Evolutionary conservation across 768 basidiomycete species (phyloP), one percentile per base, ranked within the genome.

Genomic region (Aureoboletus auriporus): DNA sequence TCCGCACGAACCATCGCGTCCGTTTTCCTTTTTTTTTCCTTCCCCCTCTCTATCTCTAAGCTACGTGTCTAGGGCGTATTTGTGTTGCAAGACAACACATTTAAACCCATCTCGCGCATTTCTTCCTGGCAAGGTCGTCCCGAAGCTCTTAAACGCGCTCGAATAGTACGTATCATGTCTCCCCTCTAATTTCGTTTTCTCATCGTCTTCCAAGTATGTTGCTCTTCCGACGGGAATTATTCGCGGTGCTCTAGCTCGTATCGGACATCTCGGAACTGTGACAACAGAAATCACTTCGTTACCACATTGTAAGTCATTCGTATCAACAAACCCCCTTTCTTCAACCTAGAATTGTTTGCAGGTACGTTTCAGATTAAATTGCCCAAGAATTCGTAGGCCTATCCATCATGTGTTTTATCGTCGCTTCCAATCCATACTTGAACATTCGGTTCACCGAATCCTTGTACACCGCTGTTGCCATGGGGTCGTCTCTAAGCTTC

Each of bases 1-100:
- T 97, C 49, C 80, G 93, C 39, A 97, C 93, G 13, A 97, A 97
- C 64, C 94, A 95, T 66, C 76, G 93, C 42, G 93, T 93, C 61
- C 35, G 82, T 70, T 14, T 13, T 20, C 14, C 35, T 14, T 51
- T n/a, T 3, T n/a, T 13, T 23, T 20, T 4, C 29, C 29, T 49
- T 7, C 0, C 8, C 1, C 26, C 35, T 42, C 26, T 13, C 7
- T 23, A 27, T 13, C 40, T n/a, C 47, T 29, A 23, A 11, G 14
- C 3, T 28, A 12, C 20, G 8, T 40, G n/a, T 30, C 16, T 43
- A 95, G 92, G 93, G 93, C 5, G 83, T 94, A 13, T 96, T 93
- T 53, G 94, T 96, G 4, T 75, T 97, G 1, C 93, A 95, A 67
- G 93, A 96, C 55, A 91, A 93, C 57, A 67, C 82, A 0, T 96